These are phyloP conservation scores for Asclepias syriaca DNA, from an alignment of 257 asterid species.

Conservation along the genomic window DNA sequence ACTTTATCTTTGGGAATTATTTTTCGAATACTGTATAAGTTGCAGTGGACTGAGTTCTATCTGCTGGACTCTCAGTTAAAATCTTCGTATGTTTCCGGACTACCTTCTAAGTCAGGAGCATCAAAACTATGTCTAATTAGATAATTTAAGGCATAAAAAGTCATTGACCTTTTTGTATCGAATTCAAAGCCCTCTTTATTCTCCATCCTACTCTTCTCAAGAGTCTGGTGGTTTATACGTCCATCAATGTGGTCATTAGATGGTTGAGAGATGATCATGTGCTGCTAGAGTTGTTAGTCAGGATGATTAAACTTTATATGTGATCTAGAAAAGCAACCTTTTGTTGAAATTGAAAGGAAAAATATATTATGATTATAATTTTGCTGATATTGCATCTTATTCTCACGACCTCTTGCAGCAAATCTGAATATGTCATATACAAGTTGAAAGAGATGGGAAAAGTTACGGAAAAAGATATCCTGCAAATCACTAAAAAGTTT, in stretches of 20 bases:
- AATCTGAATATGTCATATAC: slow-evolving; percentile 81
- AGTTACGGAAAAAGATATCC: slow-evolving; percentile 65
- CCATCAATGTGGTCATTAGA: neutral
- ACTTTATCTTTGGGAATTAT: neutral
- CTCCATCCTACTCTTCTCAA: neutral
- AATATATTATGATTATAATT: neutral
- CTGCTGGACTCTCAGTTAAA: neutral
- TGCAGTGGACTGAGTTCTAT: neutral
- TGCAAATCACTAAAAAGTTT: slow-evolving; percentile 65
- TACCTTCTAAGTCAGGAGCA: neutral
- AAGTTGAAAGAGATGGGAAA: slow-evolving; percentile 90
- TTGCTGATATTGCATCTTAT: slow-evolving; percentile 1
- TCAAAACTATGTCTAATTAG: neutral
- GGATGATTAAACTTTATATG: neutral
- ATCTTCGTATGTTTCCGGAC: neutral
- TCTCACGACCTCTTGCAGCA: slow-evolving; percentile 41
- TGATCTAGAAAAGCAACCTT: too few relatives aligned
- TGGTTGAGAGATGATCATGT: neutral
- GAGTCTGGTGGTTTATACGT: neutral
- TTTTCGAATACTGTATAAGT: neutral
- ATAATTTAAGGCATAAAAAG: neutral
- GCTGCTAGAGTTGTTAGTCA: neutral
- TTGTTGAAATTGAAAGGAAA: neutral
- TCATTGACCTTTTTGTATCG: neutral
- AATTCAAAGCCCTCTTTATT: neutral